phyloP scores from a whole-genome alignment of 192 early-diverging fungal species.

The Coemansia sp. region DNA sequence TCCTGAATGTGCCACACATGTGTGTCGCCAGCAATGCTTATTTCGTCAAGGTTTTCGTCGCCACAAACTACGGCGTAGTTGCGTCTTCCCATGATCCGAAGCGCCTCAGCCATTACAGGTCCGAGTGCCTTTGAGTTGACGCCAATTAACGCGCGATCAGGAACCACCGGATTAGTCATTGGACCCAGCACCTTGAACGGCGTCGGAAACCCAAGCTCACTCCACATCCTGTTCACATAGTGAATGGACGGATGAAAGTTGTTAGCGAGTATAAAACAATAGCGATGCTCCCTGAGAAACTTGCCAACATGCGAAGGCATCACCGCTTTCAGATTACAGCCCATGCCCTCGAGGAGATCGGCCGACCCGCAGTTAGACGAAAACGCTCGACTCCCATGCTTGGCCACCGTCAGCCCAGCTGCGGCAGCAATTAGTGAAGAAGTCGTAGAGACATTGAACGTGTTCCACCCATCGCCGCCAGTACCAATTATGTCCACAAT shows the following conservation, averaged over 20 bases:
- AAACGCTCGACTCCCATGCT: constrained; percentile 93
- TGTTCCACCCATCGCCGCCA: constrained; percentile 96
- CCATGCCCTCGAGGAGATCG: constrained; percentile 84
- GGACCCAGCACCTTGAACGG: constrained; percentile 95
- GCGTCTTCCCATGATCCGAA: constrained; percentile 73
- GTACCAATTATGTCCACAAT: constrained; percentile 94
- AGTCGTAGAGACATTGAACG: constrained; percentile 96
- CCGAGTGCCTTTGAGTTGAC: constrained; percentile 83
- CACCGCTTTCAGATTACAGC: constrained; percentile 69
- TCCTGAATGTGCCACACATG: constrained; percentile 81
- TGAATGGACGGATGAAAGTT: constrained; percentile 92
- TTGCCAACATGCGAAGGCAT: constrained; percentile 63
- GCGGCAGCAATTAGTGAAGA: constrained; percentile 89
- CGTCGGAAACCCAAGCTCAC: constrained; percentile 89
- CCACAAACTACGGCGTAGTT: constrained; percentile 92
- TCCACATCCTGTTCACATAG: constrained; percentile 66
- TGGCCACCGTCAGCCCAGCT: constrained; percentile 84
- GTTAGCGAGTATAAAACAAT: constrained; percentile 93
- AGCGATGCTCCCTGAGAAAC: constrained; percentile 64
- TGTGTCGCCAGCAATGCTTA: constrained; percentile 84
- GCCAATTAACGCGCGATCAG: constrained; percentile 79
- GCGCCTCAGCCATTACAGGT: constrained; percentile 75
- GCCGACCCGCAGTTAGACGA: constrained; percentile 92
- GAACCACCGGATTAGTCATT: constrained; percentile 83
- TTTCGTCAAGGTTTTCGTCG: constrained; percentile 87